Evolutionary conservation across 192 early-diverging fungal genomes (phyloP).

Genomic region (Coemansia pectinata): DNA sequence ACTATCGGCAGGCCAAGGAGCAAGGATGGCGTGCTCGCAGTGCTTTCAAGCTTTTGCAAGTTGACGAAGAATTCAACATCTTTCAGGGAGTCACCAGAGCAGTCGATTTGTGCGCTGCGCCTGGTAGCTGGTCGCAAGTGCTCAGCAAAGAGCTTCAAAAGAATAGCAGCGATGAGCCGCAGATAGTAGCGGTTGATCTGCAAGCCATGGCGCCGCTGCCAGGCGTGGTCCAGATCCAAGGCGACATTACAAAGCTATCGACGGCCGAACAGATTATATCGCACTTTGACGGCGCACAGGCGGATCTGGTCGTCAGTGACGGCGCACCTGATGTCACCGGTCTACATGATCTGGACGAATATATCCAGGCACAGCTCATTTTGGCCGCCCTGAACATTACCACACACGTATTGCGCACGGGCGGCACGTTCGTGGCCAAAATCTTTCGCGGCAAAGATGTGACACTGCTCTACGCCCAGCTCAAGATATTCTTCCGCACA

Average conservation of each 20-base stretch:
- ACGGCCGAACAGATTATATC: slow-evolving; percentile 90
- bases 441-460: slow-evolving; percentile 97
- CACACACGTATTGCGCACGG: slow-evolving; percentile 83
- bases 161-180: slow-evolving; percentile 56
- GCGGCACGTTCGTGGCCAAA: slow-evolving; percentile 97
- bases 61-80: slow-evolving; percentile 94
- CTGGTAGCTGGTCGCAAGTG: slow-evolving; percentile 98
- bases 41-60: slow-evolving; percentile 96
- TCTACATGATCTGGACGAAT: slow-evolving; percentile 98
- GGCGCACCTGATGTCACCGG: slow-evolving; percentile 97
- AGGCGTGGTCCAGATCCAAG: slow-evolving; percentile 94
- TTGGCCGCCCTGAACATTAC: slow-evolving; percentile 97
- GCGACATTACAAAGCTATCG: slow-evolving; percentile 94
- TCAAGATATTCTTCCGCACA: slow-evolving; percentile 86
- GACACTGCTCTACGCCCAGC: slow-evolving; percentile 85
- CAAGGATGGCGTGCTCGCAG: slow-evolving; percentile 96
- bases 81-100: slow-evolving; percentile 83
- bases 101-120: slow-evolving; percentile 97
- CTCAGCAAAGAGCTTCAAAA: slow-evolving; percentile 66
- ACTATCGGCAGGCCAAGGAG: slow-evolving; percentile 96
- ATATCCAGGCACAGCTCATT: slow-evolving; percentile 95
- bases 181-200: slow-evolving; percentile 94
- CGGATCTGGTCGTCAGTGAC: slow-evolving; percentile 95
- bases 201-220: slow-evolving; percentile 95
- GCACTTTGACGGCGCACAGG: slow-evolving; percentile 84